These are phyloP conservation scores for Cryptococcus sp. DNA, from an alignment of 1,284 basidiomycete species.

Conservation along the genomic window DNA sequence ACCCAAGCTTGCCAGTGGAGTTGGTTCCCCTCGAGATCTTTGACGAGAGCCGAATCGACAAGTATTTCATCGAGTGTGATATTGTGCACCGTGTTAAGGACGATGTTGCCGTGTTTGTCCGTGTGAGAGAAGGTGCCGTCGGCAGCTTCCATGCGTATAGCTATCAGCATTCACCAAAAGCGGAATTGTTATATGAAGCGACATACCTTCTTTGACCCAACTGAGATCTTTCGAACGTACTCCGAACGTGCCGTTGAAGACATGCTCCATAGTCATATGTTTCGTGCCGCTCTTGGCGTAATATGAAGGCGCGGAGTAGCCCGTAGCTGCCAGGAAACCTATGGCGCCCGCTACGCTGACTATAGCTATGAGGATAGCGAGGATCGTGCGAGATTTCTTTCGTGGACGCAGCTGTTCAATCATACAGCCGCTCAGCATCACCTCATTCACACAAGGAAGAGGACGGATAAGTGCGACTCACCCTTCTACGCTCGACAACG, in stretches of 20 bases:
- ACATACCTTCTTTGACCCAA: constrained; percentile 85
- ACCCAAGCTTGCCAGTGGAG: constrained; percentile 68
- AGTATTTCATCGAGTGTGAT: constrained; percentile 36
- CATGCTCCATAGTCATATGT: constrained; percentile 79
- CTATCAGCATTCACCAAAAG: too few species aligned
- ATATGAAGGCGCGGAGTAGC: constrained; percentile 45
- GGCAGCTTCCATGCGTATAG: constrained; percentile 56
- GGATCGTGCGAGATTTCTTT: constrained; percentile 42
- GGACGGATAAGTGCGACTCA: constrained; percentile 12
- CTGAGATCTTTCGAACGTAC: constrained; percentile 58
- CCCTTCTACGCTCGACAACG: constrained; percentile 32
- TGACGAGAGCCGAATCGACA: constrained; percentile 37
- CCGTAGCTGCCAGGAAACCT: constrained; percentile 44
- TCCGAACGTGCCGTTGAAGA: constrained; percentile 84
- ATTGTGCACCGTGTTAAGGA: constrained; percentile 73
- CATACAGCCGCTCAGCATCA: not conserved
- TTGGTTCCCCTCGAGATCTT: constrained; percentile 54
- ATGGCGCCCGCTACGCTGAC: constrained; percentile 39
- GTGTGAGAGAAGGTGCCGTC: constrained; percentile 82
- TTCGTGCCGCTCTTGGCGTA: constrained; percentile 58
- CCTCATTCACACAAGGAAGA: too few species aligned
- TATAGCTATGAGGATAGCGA: constrained; percentile 44
- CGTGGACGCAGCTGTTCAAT: constrained; percentile 32
- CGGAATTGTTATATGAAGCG: not conserved
- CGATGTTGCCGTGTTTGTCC: constrained; percentile 63